Evolutionary conservation across 2,329 filamentous ascomycete species (phyloP).

Genomic region (Fusarium drepaniforme): DNA sequence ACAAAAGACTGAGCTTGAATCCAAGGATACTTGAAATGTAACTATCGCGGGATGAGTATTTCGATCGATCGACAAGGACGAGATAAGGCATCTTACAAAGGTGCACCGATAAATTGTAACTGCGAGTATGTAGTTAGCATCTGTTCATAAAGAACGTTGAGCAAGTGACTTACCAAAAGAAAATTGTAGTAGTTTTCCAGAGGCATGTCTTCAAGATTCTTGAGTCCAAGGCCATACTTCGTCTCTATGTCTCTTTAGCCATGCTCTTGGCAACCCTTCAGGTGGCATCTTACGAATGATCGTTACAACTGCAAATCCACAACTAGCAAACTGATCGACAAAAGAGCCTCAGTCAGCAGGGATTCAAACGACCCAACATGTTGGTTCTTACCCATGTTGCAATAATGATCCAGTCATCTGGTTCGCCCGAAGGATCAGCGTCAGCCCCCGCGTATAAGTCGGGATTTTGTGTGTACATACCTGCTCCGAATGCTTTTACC

Average conservation of each 20-base stretch:
- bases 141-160: background rate
- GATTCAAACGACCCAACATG: background rate
- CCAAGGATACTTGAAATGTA: constrained; percentile 57
- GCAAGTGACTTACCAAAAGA: constrained; percentile 42
- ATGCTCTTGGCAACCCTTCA: background rate
- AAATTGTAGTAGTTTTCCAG: constrained; percentile 53
- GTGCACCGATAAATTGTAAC: constrained; percentile 56
- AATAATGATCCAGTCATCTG: constrained; percentile 38
- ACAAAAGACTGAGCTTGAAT: constrained; percentile 60
- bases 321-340: constrained; percentile 43
- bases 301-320: constrained; percentile 51
- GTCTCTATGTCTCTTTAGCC: constrained; percentile 49
- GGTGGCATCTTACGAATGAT: constrained; percentile 49
- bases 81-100: constrained; percentile 49
- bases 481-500: constrained; percentile 29
- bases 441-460: background rate
- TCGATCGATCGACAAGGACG: background rate
- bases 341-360: background rate
- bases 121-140: background rate
- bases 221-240: constrained; percentile 57
- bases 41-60: constrained; percentile 36
- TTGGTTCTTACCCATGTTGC: constrained; percentile 26
- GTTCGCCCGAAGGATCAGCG: background rate
- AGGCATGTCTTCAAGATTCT: constrained; percentile 51
- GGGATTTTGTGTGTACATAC: background rate